phyloP scores from a whole-genome alignment of 106 monocot species.

The Dendrobium huoshanense region DNA sequence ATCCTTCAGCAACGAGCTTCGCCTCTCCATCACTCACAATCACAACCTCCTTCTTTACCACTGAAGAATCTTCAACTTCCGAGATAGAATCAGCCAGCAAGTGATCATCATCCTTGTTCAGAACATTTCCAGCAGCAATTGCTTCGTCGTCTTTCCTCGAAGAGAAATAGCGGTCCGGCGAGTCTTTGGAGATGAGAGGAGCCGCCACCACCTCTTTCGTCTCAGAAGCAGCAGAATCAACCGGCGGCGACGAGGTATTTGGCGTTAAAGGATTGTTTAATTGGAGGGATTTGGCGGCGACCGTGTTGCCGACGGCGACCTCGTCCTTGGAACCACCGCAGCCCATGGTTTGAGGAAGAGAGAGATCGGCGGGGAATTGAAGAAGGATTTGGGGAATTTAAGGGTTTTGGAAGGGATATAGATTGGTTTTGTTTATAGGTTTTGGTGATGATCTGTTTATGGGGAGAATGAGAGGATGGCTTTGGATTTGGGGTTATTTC shows the following conservation, averaged over 20 bases:
- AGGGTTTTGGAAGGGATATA: neutral
- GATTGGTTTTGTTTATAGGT: too few species aligned
- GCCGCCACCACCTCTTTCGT: neutral
- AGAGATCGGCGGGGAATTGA: neutral
- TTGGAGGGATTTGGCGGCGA: conserved; percentile 1
- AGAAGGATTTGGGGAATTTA: neutral
- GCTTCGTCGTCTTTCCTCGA: conserved; percentile 5
- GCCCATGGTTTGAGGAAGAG: conserved; percentile 16
- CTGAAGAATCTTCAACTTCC: neutral
- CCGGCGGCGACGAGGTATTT: neutral
- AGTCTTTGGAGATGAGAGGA: neutral
- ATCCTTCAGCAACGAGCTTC: neutral
- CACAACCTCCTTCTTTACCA: neutral
- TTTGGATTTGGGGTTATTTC: neutral
- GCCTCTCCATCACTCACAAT: neutral
- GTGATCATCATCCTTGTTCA: neutral
- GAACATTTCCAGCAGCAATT: neutral
- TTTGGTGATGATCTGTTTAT: too few species aligned
- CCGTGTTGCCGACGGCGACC: conserved; percentile 21
- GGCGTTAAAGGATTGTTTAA: neutral
- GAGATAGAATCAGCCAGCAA: neutral
- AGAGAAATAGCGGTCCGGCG: conserved; percentile 4
- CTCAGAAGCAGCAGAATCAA: neutral
- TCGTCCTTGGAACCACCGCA: conserved; percentile 36
- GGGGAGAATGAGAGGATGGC: neutral